Percentiles rank a stretch among this genome's conserved stretches.
phyloP scores from a whole-genome alignment of 2,329 filamentous ascomycete species.

The Stagonosporopsis rhizophila region DNA sequence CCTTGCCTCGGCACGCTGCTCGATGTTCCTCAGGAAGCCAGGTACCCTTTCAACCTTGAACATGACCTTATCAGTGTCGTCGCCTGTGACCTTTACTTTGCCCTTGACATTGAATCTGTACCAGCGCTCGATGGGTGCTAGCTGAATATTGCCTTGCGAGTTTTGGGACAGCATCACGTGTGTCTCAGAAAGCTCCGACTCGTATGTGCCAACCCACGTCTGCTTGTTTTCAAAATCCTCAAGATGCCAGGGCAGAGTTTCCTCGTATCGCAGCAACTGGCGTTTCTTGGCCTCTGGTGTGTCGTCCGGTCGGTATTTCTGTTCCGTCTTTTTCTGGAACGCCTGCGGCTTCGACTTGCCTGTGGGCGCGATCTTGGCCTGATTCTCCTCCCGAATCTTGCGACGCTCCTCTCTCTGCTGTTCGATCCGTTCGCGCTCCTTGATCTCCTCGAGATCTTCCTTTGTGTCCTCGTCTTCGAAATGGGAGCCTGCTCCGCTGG shows the following conservation, averaged over 20 bases:
- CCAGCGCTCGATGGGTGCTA: constrained; percentile 95
- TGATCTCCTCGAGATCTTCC: constrained; percentile 71
- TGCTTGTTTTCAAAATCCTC: constrained; percentile 97
- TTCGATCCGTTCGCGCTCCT: constrained; percentile 66
- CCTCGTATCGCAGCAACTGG: constrained; percentile 79
- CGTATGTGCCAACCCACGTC: constrained; percentile 90
- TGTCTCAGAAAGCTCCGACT: constrained; percentile 82
- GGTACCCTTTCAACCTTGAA: constrained; percentile 76
- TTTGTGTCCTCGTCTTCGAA: constrained; percentile 63
- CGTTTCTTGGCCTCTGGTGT: constrained; percentile 74
- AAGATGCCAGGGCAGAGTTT: constrained; percentile 93
- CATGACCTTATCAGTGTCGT: constrained; percentile 87
- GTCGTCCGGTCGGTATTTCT: constrained; percentile 82
- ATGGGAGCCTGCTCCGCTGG: constrained; percentile 53
- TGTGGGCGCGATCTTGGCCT: constrained; percentile 91
- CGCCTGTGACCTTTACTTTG: constrained; percentile 79
- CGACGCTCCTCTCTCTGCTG: constrained; percentile 76
- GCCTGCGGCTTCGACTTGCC: constrained; percentile 70
- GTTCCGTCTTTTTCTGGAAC: constrained; percentile 80
- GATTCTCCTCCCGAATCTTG: constrained; percentile 82
- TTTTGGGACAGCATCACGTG: constrained; percentile 78
- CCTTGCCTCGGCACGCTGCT: constrained; percentile 58
- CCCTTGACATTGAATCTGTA: constrained; percentile 83
- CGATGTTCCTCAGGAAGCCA: constrained; percentile 70
- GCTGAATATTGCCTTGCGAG: constrained; percentile 68